These are phyloP conservation scores for Domatiomyces catenatus DNA, from an alignment of 2,329 filamentous ascomycete genomes.

Conservation along the genomic window DNA sequence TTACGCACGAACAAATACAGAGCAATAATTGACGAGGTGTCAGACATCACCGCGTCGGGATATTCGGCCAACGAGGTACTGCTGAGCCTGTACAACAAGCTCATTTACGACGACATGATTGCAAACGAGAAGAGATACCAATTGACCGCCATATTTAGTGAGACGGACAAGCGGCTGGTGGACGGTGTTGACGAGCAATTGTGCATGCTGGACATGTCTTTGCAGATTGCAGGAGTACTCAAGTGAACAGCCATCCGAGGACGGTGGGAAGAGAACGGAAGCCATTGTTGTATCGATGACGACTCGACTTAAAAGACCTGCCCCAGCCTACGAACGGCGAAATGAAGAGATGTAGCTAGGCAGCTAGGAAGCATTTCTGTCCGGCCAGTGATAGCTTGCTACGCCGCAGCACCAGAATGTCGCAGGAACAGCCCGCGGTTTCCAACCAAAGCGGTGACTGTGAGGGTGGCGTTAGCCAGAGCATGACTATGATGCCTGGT, in stretches of 20 bases:
- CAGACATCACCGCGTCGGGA: constrained; percentile 85
- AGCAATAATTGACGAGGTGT: constrained; percentile 61
- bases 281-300: neutral
- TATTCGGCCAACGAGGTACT: constrained; percentile 91
- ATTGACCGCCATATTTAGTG: constrained; percentile 78
- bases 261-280: neutral
- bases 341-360: no score
- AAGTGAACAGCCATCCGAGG: neutral
- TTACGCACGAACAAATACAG: constrained; percentile 52
- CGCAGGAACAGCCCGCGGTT: neutral
- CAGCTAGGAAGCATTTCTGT: no score
- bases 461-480: neutral
- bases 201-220: constrained; percentile 67
- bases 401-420: no score
- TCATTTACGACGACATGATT: constrained; percentile 73
- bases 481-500: neutral
- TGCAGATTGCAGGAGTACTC: constrained; percentile 53
- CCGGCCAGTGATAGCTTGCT: no score
- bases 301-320: neutral
- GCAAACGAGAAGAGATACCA: constrained; percentile 76
- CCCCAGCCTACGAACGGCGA: no score
- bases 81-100: constrained; percentile 64
- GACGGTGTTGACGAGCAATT: constrained; percentile 94
- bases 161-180: constrained; percentile 82
- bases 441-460: neutral